Base-by-base conservation (phyloP, 106 monocot species). In the Apostasia ramifera region DNA sequence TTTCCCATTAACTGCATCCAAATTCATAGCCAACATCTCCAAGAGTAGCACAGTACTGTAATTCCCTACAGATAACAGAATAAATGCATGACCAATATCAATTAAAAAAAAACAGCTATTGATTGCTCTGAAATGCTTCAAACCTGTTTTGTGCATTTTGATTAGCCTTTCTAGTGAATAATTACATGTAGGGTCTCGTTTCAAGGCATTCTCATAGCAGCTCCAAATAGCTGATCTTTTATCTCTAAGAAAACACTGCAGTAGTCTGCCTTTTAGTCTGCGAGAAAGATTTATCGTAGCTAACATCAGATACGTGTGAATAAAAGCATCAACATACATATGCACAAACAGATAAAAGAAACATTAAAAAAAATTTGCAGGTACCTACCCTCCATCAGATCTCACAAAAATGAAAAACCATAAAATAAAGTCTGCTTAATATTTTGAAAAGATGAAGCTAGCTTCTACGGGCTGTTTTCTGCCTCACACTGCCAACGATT, bases 141-240 rank as follows among this genome's bases (percentile, higher is more conserved):
- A 65, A 87, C 87, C 87, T 66, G 41, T 71, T 80, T 71, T 83
- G 47, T 80, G 83, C 77, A 91, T 87, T 69, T 55, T 86, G 77
- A 84, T 82, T 61, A 91, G 80, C 69, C 75, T 79, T 67, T 86
- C 84, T 68, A 87, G 41, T 1, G 91, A 82, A 66, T 77, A 67
- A 53, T 41, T 75, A 66, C 84, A 84, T 8, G 82, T 73, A 59
- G 91, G 86, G 70, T 91, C 84, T 69, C 74, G 80, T 57, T 6
- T 75, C 66, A 91, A 54, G 50, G 81, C 84, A 58, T 81, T 75
- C 63, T 87, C 84, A 66, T 87, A 83, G 71, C 81, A 87, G 49
- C 56, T 75, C 47, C 75, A 82, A 53, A 91, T 87, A 52, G 55
- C 61, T 53, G 66, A 48, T 2, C 63, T 55, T 48, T 79, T 64